A percentile compares a stretch with the other conserved stretches of the same genome.
Evolutionary conservation across 2,329 filamentous ascomycete genomes (phyloP).

Genomic region (Onygena corvina): DNA sequence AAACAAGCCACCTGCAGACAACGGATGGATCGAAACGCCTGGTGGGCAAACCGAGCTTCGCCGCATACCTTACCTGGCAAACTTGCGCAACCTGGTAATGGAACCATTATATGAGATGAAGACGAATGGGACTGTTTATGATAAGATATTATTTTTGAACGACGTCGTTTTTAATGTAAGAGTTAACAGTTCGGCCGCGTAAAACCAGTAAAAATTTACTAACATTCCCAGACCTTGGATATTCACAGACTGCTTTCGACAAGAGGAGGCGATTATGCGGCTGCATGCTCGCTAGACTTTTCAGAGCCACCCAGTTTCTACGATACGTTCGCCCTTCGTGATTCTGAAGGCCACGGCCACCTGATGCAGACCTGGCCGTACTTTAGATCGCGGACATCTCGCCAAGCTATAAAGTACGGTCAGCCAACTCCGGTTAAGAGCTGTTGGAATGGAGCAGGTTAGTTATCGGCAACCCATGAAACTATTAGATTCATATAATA

Average conservation of each 20-base stretch:
- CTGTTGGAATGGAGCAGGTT: slow-evolving; percentile 16
- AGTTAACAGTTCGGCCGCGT: background rate
- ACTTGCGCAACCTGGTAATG: slow-evolving; percentile 52
- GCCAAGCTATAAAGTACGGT: slow-evolving; percentile 12
- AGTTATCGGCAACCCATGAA: slow-evolving; percentile 11
- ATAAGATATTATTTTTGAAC: slow-evolving; percentile 48
- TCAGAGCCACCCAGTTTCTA: slow-evolving; percentile 57
- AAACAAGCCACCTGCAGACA: slow-evolving; percentile 30
- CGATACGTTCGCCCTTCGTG: slow-evolving; percentile 61
- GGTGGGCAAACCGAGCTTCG: slow-evolving; percentile 45
- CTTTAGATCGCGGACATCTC: slow-evolving; percentile 16
- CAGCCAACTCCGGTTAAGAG: slow-evolving; percentile 13
- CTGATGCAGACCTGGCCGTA: slow-evolving; percentile 58
- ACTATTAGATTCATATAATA: background rate
- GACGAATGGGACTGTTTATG: slow-evolving; percentile 36
- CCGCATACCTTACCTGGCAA: slow-evolving; percentile 57
- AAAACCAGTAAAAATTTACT: background rate
- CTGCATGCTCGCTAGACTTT: slow-evolving; percentile 61
- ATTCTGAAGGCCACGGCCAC: slow-evolving; percentile 50
- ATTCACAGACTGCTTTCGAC: slow-evolving; percentile 48
- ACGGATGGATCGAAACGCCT: slow-evolving; percentile 55
- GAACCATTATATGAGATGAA: slow-evolving; percentile 43
- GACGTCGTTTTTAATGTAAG: slow-evolving; percentile 36
- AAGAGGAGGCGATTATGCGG: slow-evolving; percentile 48
- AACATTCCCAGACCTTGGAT: slow-evolving; percentile 38